A percentile compares a stretch with the other conserved stretches of the same genome.
Conservation (phyloP, 257 asterid genomes). For the Rehmannia glutinosa region DNA sequence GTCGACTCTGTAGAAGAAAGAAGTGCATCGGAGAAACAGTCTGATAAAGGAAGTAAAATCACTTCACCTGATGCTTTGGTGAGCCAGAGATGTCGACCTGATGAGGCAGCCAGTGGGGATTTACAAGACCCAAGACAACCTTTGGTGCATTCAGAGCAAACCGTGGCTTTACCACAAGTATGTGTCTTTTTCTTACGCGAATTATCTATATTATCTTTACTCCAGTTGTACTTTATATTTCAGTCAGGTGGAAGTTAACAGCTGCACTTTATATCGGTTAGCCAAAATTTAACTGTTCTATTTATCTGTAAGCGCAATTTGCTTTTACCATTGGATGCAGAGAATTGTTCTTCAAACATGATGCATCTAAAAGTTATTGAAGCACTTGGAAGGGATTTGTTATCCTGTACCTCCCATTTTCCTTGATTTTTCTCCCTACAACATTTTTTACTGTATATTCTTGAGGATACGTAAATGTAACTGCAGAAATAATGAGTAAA, state of each 20-base stretch:
- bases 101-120: slow-evolving; percentile 15
- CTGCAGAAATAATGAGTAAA: slow-evolving; percentile 10
- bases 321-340: background rate
- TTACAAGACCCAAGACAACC: slow-evolving; percentile 9
- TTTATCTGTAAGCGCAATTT: background rate
- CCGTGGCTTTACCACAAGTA: slow-evolving; percentile 31
- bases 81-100: slow-evolving; percentile 19
- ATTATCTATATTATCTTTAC: background rate
- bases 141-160: slow-evolving; percentile 21
- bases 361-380: background rate
- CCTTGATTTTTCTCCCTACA: background rate
- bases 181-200: slow-evolving; percentile 16
- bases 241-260: slow-evolving; percentile 13
- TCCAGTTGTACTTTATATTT: slow-evolving; percentile 6
- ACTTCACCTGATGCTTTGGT: slow-evolving; percentile 14
- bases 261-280: background rate
- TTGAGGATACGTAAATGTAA: slow-evolving; percentile 6
- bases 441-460: background rate
- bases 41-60: slow-evolving; percentile 12
- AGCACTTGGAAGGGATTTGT: background rate
- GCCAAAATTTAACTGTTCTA: background rate
- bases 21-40: slow-evolving; percentile 13
- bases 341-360: background rate
- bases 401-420: background rate
- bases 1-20: slow-evolving; percentile 16